Conservation (phyloP, 805 yeast species). For the Barnettozyma vustinii region DNA sequence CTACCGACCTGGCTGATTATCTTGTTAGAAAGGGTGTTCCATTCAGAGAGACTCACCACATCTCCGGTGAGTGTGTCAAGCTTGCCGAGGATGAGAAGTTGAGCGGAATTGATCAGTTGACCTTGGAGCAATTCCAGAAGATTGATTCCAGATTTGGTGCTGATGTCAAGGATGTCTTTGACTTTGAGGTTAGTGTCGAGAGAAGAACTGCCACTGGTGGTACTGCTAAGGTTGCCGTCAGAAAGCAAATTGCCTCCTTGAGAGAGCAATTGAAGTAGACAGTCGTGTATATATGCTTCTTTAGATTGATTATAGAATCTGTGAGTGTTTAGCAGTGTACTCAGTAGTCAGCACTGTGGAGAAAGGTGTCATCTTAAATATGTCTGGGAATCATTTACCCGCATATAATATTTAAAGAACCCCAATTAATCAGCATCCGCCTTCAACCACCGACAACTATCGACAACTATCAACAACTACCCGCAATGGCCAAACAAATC, state of each 20-base stretch:
- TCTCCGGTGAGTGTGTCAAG: conserved; percentile 96
- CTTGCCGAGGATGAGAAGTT: conserved; percentile 73
- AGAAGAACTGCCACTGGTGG: conserved; percentile 97
- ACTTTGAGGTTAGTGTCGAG: conserved; percentile 92
- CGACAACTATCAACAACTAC: too few species aligned
- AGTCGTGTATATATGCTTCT: neutral
- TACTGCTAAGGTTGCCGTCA: conserved; percentile 87
- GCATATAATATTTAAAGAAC: too few species aligned
- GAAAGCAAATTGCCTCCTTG: conserved; percentile 53
- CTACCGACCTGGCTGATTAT: conserved; percentile 97
- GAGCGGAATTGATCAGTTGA: conserved; percentile 81
- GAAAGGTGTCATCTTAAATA: too few species aligned
- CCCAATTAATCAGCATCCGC: too few species aligned
- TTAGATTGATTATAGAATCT: neutral
- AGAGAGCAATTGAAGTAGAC: conserved; percentile 24
- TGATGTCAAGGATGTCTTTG: conserved; percentile 81
- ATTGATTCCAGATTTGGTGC: conserved; percentile 77
- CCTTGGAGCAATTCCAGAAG: conserved; percentile 67
- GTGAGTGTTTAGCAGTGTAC: too few species aligned
- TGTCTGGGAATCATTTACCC: too few species aligned
- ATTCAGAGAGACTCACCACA: conserved; percentile 98
- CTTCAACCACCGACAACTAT: too few species aligned
- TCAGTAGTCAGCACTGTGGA: too few species aligned
- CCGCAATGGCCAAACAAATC: neutral
- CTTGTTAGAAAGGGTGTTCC: conserved; percentile 97